Evolutionary conservation across 2,329 filamentous ascomycete genomes (phyloP), one percentile per base, ranked within the genome.

Genomic region (Torrubiellomyces zombiae): DNA sequence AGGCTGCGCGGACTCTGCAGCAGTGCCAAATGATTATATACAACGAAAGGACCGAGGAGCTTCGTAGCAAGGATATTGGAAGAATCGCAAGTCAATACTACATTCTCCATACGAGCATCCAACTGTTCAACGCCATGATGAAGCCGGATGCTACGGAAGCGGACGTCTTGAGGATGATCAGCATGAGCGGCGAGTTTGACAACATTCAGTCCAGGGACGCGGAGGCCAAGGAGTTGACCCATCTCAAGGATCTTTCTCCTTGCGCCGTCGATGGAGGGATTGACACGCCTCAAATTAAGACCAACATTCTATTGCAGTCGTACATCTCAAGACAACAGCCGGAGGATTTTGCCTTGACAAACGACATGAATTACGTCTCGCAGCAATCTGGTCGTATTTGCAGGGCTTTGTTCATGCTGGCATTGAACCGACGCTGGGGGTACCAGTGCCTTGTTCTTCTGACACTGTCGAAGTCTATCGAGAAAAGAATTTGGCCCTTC

Each of bases 21-120:
- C 67, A 85, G 43, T 92, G 81, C 38, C 89, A 98, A 51, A 98
- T 98, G 91, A 89, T 98, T 41, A 89, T 98, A 28, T 98, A 86
- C 58, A 94, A 98, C 37, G 89, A 95, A 43, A 69, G 63, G 11
- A 98, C 86, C 0, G 86, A 94, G 38, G 86, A 94, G 40, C 67
- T 98, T 7, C 74, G 82, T 30, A 79, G 83, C 31, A 98, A 98
- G 48, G 86, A 98, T 40, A 77, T 95, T 25, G 89, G 89, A 3
- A 75, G 89, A 10, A 98, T 98, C 46, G 89, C 89, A 10, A 95
- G 86, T 48, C 86, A 98, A 48, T 98, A 77, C 45, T 98, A 98
- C 43, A 86, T 98, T 24, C 62, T 91, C 23, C 85, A 98, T 42
- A 78, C 77, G 9, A 94, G 81, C 47, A 77, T 98, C 33, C 77